Evolutionary conservation across 169 alveolate species (phyloP).

Genomic region (Haemoproteus tartakovskyi): DNA sequence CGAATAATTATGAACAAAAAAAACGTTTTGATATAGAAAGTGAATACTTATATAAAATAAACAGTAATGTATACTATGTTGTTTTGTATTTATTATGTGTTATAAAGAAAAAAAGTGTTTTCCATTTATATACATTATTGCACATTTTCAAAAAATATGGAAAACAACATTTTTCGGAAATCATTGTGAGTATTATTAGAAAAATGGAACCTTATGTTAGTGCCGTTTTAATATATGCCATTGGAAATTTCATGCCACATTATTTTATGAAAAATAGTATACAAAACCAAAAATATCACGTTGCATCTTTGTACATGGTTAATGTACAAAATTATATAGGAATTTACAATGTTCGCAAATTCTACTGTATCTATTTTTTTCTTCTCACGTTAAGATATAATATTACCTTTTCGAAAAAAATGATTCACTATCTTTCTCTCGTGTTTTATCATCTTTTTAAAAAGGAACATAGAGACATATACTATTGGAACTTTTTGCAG

Average conservation of each 20-base stretch:
- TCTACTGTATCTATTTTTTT: conserved; percentile 60
- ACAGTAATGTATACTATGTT: conserved; percentile 42
- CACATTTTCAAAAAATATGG: conserved; percentile 31
- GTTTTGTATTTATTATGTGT: conserved; percentile 40
- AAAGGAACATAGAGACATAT: neutral
- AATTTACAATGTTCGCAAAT: conserved; percentile 52
- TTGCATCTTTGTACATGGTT: conserved; percentile 47
- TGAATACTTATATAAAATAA: conserved; percentile 52
- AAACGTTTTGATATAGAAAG: conserved; percentile 22
- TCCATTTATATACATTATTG: conserved; percentile 32
- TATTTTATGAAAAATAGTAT: conserved; percentile 42
- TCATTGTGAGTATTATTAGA: conserved; percentile 34
- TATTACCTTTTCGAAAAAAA: conserved; percentile 13
- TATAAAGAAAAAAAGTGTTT: conserved; percentile 28
- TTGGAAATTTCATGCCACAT: conserved; percentile 50
- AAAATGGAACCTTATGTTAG: conserved; percentile 64
- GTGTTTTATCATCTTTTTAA: conserved; percentile 20
- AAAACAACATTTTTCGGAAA: conserved; percentile 31
- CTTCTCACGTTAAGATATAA: conserved; percentile 39
- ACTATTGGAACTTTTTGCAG: conserved; percentile 55
- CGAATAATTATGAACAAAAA: too few relatives aligned
- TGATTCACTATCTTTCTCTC: conserved; percentile 25
- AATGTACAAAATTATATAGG: conserved; percentile 64
- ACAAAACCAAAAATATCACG: conserved; percentile 8
- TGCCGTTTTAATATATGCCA: conserved; percentile 53